A percentile compares a stretch with the other conserved stretches of the same genome.
phyloP scores from a whole-genome alignment of 2,329 filamentous ascomycete genomes.

The Pseudonectria buxi region DNA sequence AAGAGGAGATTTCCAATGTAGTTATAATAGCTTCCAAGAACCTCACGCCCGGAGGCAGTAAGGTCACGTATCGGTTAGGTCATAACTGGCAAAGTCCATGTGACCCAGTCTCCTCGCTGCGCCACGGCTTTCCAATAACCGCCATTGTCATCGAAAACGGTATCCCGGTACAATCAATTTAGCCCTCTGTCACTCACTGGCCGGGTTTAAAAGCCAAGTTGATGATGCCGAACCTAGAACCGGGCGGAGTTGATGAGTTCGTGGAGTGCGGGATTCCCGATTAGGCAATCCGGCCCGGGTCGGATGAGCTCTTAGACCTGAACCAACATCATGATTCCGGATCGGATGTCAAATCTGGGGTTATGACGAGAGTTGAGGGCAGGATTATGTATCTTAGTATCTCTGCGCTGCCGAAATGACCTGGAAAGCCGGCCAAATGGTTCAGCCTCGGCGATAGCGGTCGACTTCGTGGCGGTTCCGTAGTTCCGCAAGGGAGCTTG shows the following conservation, averaged over 20 bases:
- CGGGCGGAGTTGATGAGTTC: neutral
- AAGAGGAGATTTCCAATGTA: neutral
- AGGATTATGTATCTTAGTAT: no score
- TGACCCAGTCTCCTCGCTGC: constrained; percentile 2
- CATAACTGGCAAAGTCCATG: no score
- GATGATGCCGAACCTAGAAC: neutral
- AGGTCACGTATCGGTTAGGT: no score
- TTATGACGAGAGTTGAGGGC: neutral
- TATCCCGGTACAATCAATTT: constrained; percentile 1
- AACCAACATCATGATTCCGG: constrained; percentile 3
- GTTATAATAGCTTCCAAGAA: no score
- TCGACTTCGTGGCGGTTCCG: no score
- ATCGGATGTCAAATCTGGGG: constrained; percentile 1
- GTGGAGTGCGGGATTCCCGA: constrained; percentile 11
- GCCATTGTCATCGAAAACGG: constrained; percentile 5
- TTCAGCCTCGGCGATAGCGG: no score
- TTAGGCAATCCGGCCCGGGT: constrained; percentile 13
- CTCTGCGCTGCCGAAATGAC: no score
- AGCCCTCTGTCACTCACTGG: neutral
- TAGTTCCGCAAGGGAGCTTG: no score
- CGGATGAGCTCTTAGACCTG: constrained; percentile 1
- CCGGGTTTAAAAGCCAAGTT: neutral
- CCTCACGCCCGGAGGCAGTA: no score
- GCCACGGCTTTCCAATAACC: neutral
- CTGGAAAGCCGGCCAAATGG: no score